A percentile compares a stretch with the other conserved stretches of the same genome.
Evolutionary conservation across 805 yeast genomes (phyloP).

Genomic region (Sungouiozyma intestinalis): DNA sequence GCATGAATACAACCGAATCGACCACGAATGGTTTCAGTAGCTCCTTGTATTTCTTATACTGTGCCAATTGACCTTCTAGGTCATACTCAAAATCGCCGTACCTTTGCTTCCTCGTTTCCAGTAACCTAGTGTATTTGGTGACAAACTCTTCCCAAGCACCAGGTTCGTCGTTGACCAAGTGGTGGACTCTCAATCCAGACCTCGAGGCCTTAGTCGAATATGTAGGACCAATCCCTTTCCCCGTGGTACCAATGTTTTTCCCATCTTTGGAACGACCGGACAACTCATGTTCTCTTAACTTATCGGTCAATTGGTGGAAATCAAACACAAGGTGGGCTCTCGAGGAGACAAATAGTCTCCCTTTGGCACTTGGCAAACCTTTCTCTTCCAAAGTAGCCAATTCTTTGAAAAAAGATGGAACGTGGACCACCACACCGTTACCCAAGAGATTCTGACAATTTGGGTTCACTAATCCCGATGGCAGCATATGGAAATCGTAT

Average conservation of each 20-base stretch:
- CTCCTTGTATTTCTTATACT: constrained; percentile 66
- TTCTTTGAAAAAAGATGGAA: constrained; percentile 87
- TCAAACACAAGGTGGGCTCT: constrained; percentile 96
- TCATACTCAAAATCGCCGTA: constrained; percentile 91
- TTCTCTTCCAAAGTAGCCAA: constrained; percentile 69
- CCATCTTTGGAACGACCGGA: constrained; percentile 39
- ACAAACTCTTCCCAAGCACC: constrained; percentile 91
- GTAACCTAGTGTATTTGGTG: constrained; percentile 60
- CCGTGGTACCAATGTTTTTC: constrained; percentile 94
- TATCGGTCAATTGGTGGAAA: constrained; percentile 96
- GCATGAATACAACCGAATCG: constrained; percentile 80
- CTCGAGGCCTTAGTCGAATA: constrained; percentile 94
- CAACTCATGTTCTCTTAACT: constrained; percentile 86
- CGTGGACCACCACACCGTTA: constrained; percentile 91
- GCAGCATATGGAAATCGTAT: constrained; percentile 98
- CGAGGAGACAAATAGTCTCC: constrained; percentile 76
- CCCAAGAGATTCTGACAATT: constrained; percentile 86
- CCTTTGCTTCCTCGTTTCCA: constrained; percentile 74
- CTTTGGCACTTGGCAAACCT: constrained; percentile 51
- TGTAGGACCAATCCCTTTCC: constrained; percentile 98
- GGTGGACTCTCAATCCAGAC: constrained; percentile 95
- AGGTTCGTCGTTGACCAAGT: constrained; percentile 79
- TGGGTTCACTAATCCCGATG: constrained; percentile 94
- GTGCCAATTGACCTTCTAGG: constrained; percentile 64
- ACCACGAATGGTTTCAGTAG: constrained; percentile 81